A percentile compares a stretch with the other conserved stretches of the same genome.
phyloP scores from a whole-genome alignment of 257 asterid genomes.

The Fraxinus americana region DNA sequence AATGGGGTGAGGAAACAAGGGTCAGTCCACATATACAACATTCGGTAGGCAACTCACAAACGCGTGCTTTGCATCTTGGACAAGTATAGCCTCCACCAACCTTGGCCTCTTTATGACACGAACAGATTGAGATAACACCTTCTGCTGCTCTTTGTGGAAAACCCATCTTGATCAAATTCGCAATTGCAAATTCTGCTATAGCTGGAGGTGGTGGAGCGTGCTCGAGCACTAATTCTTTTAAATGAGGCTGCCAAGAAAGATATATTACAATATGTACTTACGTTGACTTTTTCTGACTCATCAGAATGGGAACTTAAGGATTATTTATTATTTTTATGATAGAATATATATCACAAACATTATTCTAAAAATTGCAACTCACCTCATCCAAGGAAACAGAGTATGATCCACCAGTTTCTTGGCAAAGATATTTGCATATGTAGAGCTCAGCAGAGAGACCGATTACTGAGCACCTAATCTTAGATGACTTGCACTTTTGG shows the following conservation, averaged over 20 bases:
- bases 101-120: conserved; percentile 94
- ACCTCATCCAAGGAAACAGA: conserved; percentile 90
- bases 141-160: conserved; percentile 98
- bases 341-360: neutral
- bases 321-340: neutral
- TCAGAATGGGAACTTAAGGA: neutral
- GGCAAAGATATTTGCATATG: conserved; percentile 86
- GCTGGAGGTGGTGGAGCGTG: conserved; percentile 99
- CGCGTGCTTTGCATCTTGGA: conserved; percentile 96
- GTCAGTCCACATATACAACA: conserved; percentile 91
- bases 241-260: conserved; percentile 60
- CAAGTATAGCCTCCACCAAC: conserved; percentile 95
- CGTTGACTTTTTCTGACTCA: neutral
- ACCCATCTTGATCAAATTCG: conserved; percentile 96
- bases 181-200: conserved; percentile 92
- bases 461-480: conserved; percentile 84
- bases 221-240: conserved; percentile 83
- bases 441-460: conserved; percentile 94
- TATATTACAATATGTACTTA: neutral
- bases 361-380: conserved; percentile 29
- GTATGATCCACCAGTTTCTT: conserved; percentile 93
- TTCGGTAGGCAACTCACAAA: conserved; percentile 90
- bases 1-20: conserved; percentile 94
- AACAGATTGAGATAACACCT: conserved; percentile 86
- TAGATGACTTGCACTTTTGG: conserved; percentile 78